A percentile compares a stretch with the other conserved stretches of the same genome.
These are phyloP conservation scores for Madurella fahalii DNA, from an alignment of 2,329 filamentous ascomycete species.

Conservation along the genomic window DNA sequence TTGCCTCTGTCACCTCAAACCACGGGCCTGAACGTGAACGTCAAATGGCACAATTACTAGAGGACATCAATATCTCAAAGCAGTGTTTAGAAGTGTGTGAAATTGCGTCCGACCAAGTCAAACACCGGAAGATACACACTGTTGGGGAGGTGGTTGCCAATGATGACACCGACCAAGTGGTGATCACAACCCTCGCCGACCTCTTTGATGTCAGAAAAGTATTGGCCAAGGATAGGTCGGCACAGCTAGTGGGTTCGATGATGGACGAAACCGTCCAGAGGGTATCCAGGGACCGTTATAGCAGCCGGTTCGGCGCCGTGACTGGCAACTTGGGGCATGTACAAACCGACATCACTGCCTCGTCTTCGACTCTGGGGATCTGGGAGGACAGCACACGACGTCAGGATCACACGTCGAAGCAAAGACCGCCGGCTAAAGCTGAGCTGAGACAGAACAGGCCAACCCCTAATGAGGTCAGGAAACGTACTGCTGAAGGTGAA, in stretches of 20 bases:
- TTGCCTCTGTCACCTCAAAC: neutral
- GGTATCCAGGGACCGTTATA: neutral
- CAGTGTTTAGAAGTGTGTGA: neutral
- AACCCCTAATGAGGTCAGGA: neutral
- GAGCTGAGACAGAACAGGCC: neutral
- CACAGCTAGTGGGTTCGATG: neutral
- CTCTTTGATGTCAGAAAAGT: neutral
- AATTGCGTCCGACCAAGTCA: neutral
- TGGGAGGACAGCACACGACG: neutral
- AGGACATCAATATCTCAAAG: neutral
- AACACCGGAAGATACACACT: neutral
- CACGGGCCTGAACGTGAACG: neutral
- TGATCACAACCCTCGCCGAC: neutral
- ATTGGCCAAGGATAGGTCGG: neutral
- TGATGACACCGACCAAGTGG: neutral
- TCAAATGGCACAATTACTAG: neutral
- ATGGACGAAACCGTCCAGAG: neutral
- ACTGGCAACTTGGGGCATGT: neutral
- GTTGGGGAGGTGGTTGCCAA: neutral
- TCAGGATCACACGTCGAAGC: neutral
- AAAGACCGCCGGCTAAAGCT: neutral
- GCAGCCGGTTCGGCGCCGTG: neutral
- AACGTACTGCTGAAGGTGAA: neutral
- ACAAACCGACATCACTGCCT: neutral
- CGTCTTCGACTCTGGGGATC: neutral